phyloP scores from a whole-genome alignment of 306 rosid species.

The Medicago arabica region DNA sequence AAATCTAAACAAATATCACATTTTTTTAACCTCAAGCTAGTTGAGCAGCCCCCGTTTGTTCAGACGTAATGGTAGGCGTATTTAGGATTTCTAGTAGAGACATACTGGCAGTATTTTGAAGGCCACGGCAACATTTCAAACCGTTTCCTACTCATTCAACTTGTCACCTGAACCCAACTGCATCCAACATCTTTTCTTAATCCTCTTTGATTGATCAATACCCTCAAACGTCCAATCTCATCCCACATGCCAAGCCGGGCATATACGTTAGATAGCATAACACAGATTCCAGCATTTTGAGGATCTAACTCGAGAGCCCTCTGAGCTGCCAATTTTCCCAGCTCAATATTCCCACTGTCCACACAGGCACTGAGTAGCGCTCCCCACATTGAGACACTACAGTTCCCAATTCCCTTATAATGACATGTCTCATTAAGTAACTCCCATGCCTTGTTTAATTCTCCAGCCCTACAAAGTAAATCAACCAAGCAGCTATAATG shows the following conservation, averaged over 20 bases:
- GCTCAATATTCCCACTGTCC: conserved; percentile 64
- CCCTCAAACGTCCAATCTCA: conserved; percentile 68
- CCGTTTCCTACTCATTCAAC: conserved; percentile 40
- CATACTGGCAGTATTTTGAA: not conserved
- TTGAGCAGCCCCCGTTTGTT: conserved; percentile 13
- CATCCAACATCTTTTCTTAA: conserved; percentile 67
- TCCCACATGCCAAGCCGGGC: conserved; percentile 80
- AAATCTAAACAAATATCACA: not conserved
- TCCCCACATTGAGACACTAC: conserved; percentile 70
- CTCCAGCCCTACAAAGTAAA: conserved; percentile 82
- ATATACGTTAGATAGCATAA: conserved; percentile 69
- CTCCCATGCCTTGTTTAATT: conserved; percentile 73
- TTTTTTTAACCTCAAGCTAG: not conserved
- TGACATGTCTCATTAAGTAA: conserved; percentile 50
- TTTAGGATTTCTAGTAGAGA: conserved; percentile 9
- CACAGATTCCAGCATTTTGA: conserved; percentile 59
- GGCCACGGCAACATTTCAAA: conserved; percentile 16
- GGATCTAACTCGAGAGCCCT: conserved; percentile 75
- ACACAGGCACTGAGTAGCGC: conserved; percentile 71
- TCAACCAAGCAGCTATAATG: conserved; percentile 78
- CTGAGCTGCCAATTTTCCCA: conserved; percentile 71
- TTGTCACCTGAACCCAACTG: conserved; percentile 71
- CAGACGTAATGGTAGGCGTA: not conserved
- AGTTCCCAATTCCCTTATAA: conserved; percentile 39
- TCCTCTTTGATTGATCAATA: conserved; percentile 56